Evolutionary conservation across 2,329 filamentous ascomycete species (phyloP).

Genomic region (Exophiala xenobiotica): DNA sequence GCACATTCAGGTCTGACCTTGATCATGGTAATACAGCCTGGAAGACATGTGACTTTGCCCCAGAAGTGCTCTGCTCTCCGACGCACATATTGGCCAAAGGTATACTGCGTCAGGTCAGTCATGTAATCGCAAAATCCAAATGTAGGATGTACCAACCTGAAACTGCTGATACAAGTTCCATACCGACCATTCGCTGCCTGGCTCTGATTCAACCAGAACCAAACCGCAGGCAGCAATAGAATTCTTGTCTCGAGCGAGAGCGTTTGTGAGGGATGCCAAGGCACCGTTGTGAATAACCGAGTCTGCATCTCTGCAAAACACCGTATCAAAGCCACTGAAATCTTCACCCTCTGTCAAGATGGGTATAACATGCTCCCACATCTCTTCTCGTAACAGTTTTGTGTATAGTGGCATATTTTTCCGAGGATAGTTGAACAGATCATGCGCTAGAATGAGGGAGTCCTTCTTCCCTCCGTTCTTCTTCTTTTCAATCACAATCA

Average conservation of each 20-base stretch:
- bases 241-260: conserved; percentile 7
- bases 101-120: neutral
- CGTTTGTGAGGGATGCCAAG: conserved; percentile 8
- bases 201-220: conserved; percentile 12
- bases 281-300: conserved; percentile 13
- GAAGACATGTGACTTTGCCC: conserved; percentile 17
- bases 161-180: conserved; percentile 20
- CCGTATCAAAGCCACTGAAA: conserved; percentile 8
- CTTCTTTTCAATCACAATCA: conserved; percentile 15
- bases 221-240: conserved; percentile 16
- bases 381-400: conserved; percentile 7
- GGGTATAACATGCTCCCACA: conserved; percentile 14
- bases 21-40: conserved; percentile 19
- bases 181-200: conserved; percentile 3
- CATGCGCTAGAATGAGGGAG: conserved; percentile 15
- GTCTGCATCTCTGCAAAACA: conserved; percentile 20
- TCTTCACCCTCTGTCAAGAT: neutral
- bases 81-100: conserved; percentile 15
- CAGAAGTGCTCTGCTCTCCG: conserved; percentile 14
- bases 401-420: conserved; percentile 11
- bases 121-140: neutral
- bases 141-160: conserved; percentile 3
- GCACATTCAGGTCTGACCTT: conserved; percentile 13
- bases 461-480: conserved; percentile 21
- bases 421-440: conserved; percentile 19